phyloP scores from a whole-genome alignment of 805 yeast species.

The Barnettozyma populi region DNA sequence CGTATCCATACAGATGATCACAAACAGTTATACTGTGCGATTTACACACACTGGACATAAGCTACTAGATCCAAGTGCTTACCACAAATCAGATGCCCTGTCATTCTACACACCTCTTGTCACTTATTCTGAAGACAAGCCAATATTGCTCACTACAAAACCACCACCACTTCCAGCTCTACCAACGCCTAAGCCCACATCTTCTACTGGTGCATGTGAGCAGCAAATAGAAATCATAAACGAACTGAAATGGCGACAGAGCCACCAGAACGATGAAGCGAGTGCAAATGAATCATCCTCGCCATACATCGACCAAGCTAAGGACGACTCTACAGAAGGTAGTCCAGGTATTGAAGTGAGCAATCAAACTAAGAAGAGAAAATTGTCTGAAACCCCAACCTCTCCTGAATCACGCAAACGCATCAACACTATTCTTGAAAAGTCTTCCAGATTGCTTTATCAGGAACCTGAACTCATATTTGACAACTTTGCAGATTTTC shows the following conservation, averaged over 20 bases:
- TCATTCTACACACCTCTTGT: background rate
- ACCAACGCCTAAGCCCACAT: background rate
- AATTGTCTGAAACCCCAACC: background rate
- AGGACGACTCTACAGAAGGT: no score
- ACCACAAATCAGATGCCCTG: background rate
- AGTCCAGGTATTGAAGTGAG: no score
- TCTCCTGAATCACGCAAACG: background rate
- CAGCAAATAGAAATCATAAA: background rate
- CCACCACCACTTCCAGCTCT: background rate
- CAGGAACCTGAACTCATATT: background rate
- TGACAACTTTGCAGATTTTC: background rate
- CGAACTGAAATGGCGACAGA: background rate
- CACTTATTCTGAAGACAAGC: background rate
- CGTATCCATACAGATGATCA: background rate
- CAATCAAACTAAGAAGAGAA: background rate
- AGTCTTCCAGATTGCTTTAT: background rate
- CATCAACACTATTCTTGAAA: background rate
- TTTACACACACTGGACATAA: background rate
- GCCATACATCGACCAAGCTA: no score
- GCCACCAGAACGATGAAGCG: background rate
- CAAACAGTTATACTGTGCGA: background rate
- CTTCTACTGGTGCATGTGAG: background rate
- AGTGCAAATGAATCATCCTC: background rate
- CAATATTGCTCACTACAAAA: background rate
- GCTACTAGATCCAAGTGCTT: background rate